Percentiles rank a stretch among this genome's conserved stretches.
phyloP scores from a whole-genome alignment of 495 filamentous ascomycete species.

The Neurospora cerealis region DNA sequence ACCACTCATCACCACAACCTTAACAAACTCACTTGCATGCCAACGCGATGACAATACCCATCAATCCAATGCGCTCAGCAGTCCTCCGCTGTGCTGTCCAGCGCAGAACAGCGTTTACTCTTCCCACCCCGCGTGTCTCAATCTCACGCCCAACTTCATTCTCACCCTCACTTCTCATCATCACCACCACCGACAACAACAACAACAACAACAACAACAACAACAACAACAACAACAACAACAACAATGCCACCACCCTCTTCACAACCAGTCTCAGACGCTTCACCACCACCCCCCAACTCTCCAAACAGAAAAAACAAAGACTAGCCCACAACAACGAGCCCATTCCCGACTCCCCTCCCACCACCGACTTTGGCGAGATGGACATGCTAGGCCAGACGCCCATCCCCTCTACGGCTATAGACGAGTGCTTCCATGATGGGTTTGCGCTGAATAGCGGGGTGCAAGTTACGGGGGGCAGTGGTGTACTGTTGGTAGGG shows the following conservation, averaged over 20 bases:
- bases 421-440: conserved; percentile 68
- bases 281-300: conserved; percentile 3
- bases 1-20: not conserved
- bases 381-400: conserved; percentile 74
- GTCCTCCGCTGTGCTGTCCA: not conserved
- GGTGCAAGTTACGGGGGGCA: conserved; percentile 50
- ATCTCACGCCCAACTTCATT: not conserved
- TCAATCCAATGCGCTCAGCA: not conserved
- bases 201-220: not conserved
- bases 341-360: conserved; percentile 11
- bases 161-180: not conserved
- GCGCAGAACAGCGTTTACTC: not conserved
- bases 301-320: not conserved
- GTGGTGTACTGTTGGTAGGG: conserved; percentile 62
- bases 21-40: not conserved
- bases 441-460: conserved; percentile 80
- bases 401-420: conserved; percentile 63
- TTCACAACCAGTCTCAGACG: not conserved
- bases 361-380: conserved; percentile 58
- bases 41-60: conserved; percentile 3
- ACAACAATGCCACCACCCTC: not conserved
- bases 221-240: not conserved
- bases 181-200: not conserved
- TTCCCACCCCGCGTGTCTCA: not conserved
- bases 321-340: conserved; percentile 12